These are phyloP conservation scores for Pontederia crassipes DNA, from an alignment of 176 grass and related monocot species.

Conservation along the genomic window DNA sequence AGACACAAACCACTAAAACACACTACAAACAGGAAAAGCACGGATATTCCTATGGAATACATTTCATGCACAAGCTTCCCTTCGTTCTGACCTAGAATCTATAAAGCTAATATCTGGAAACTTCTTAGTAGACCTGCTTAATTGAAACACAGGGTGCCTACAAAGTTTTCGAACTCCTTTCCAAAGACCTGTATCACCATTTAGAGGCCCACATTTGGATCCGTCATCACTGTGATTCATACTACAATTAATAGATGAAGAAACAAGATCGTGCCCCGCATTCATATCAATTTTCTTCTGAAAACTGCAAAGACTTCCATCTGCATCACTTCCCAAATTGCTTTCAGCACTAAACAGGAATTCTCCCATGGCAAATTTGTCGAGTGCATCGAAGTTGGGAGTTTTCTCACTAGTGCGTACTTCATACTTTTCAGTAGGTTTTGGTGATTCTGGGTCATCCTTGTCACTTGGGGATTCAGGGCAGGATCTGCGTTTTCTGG, in stretches of 20 bases:
- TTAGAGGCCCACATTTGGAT: constrained; percentile 36
- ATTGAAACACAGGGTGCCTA: constrained; percentile 80
- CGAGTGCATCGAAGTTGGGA: constrained; percentile 28
- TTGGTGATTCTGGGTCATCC: constrained; percentile 28
- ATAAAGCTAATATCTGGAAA: constrained; percentile 38
- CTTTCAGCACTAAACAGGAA: constrained; percentile 14
- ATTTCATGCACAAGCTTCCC: constrained; percentile 74
- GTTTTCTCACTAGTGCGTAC: constrained; percentile 15
- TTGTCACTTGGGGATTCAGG: constrained; percentile 43
- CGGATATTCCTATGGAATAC: not conserved
- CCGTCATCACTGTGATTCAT: constrained; percentile 9
- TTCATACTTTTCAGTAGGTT: constrained; percentile 20
- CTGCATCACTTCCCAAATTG: not conserved
- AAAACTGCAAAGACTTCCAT: constrained; percentile 14
- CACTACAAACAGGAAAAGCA: not conserved
- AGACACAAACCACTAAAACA: not conserved
- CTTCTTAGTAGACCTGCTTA: constrained; percentile 77
- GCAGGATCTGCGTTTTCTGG: constrained; percentile 29
- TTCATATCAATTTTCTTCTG: constrained; percentile 21
- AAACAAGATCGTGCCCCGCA: constrained; percentile 23
- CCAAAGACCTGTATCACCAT: constrained; percentile 33
- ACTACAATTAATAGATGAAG: constrained; percentile 13
- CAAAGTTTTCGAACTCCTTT: constrained; percentile 81
- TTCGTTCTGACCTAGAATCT: constrained; percentile 49
- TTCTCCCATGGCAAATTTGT: constrained; percentile 28